phyloP scores from a whole-genome alignment of 1,284 basidiomycete species.

The Takashimella koratensis region DNA sequence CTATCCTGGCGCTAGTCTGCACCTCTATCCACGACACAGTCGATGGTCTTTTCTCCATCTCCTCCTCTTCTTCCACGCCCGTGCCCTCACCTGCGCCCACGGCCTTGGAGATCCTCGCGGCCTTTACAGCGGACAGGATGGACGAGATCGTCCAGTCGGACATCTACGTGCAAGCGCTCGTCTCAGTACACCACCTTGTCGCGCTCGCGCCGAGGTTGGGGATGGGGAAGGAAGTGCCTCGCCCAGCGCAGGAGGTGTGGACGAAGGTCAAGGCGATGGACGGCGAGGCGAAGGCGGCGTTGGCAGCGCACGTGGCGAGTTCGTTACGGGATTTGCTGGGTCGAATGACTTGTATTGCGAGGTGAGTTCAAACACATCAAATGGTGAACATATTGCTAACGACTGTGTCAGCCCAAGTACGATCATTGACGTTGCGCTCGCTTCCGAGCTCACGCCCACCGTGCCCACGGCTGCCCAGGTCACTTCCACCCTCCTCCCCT shows the following conservation, averaged over 20 bases:
- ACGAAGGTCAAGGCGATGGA: slow-evolving; percentile 4
- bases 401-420: slow-evolving; percentile 28
- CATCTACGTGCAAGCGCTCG: slow-evolving; percentile 25
- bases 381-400: too few species aligned
- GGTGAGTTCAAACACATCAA: slow-evolving; percentile 4
- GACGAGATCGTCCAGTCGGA: slow-evolving; percentile 27
- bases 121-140: slow-evolving; percentile 29
- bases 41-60: slow-evolving; percentile 40
- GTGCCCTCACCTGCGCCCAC: slow-evolving; percentile 14
- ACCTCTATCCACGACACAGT: slow-evolving; percentile 52
- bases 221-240: not conserved
- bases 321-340: slow-evolving; percentile 26
- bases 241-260: slow-evolving; percentile 22
- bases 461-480: slow-evolving; percentile 15
- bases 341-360: slow-evolving; percentile 24
- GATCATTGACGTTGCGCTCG: slow-evolving; percentile 39
- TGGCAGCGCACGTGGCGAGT: slow-evolving; percentile 18
- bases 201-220: slow-evolving; percentile 28
- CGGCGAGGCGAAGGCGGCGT: slow-evolving; percentile 10
- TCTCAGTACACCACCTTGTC: slow-evolving; percentile 38
- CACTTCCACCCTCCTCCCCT: slow-evolving; percentile 24
- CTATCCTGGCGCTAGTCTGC: slow-evolving; percentile 43
- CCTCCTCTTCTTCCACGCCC: not conserved
- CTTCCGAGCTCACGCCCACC: slow-evolving; percentile 16
- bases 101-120: slow-evolving; percentile 28